Conservation (phyloP, 2,329 filamentous ascomycete species). For the Colletotrichum siamense region DNA sequence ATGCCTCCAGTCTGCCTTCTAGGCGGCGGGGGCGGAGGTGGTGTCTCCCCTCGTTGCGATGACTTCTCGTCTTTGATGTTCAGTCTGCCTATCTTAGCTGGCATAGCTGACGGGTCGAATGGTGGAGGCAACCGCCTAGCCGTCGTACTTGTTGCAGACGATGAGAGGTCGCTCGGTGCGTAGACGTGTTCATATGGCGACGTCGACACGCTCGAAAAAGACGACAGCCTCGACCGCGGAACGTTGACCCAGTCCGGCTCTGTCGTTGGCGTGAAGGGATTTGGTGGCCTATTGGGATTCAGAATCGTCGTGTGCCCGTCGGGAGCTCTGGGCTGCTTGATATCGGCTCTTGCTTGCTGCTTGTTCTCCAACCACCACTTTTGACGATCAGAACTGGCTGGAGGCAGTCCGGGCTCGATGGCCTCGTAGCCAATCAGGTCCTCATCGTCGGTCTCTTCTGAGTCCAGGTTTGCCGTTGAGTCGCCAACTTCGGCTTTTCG, state of each 20-base stretch:
- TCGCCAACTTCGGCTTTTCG: constrained; percentile 71
- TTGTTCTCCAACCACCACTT: constrained; percentile 76
- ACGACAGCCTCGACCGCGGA: constrained; percentile 58
- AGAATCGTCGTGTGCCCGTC: constrained; percentile 63
- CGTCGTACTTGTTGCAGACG: constrained; percentile 48
- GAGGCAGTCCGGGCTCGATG: constrained; percentile 77
- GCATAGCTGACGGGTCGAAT: constrained; percentile 50
- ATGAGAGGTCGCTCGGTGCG: constrained; percentile 51
- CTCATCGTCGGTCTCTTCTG: constrained; percentile 73
- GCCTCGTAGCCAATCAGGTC: constrained; percentile 83
- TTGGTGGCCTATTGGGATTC: constrained; percentile 77
- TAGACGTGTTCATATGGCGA: constrained; percentile 65
- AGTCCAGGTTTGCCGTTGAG: constrained; percentile 60
- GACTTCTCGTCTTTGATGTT: constrained; percentile 46
- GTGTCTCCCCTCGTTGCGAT: constrained; percentile 36
- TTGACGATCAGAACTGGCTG: constrained; percentile 70
- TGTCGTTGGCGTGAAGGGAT: constrained; percentile 77
- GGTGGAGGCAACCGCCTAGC: constrained; percentile 58
- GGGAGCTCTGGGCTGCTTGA: constrained; percentile 65
- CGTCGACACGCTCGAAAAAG: constrained; percentile 62
- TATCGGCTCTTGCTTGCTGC: constrained; percentile 75
- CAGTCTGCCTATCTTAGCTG: constrained; percentile 51
- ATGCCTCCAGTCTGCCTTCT: constrained; percentile 40
- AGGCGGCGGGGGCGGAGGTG: constrained; percentile 52
- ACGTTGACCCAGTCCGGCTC: constrained; percentile 86